Conservation (phyloP, 2,329 filamentous ascomycete species). For the Verticillium isaacii region DNA sequence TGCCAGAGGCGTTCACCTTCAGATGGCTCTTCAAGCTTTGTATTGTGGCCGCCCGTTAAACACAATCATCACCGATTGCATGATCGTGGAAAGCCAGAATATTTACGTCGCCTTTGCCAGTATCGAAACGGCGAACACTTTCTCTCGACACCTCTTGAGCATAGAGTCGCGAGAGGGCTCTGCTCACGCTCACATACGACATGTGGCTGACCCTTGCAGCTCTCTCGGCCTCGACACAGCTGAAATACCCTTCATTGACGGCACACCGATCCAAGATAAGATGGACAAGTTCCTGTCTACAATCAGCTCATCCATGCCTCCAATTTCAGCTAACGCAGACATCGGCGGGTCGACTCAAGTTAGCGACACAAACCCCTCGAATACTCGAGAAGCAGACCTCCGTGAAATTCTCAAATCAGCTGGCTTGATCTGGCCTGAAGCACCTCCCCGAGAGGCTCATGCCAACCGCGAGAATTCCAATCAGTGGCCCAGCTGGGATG, state of each 20-base stretch:
- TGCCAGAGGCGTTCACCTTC: not conserved
- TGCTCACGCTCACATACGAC: not conserved
- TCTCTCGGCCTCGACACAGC: not conserved
- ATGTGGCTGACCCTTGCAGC: not conserved
- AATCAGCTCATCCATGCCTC: not conserved
- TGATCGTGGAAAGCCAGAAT: not conserved
- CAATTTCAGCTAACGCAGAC: too few species aligned
- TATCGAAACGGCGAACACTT: not conserved
- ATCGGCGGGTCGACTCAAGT: not conserved
- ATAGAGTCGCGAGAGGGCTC: not conserved
- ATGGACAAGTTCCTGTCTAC: not conserved
- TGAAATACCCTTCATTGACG: not conserved
- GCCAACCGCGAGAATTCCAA: not conserved
- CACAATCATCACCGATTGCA: not conserved
- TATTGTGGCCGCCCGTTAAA: not conserved
- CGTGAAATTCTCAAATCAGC: not conserved
- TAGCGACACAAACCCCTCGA: not conserved
- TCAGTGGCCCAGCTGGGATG: not conserved
- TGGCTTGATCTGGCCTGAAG: not conserved
- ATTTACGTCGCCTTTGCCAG: not conserved
- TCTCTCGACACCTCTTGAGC: not conserved
- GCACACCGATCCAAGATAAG: not conserved
- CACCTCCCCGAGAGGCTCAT: not conserved
- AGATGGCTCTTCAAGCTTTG: not conserved
- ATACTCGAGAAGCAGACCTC: not conserved